Conservation (phyloP, 768 basidiomycete genomes). For the Nidularia sp. region DNA sequence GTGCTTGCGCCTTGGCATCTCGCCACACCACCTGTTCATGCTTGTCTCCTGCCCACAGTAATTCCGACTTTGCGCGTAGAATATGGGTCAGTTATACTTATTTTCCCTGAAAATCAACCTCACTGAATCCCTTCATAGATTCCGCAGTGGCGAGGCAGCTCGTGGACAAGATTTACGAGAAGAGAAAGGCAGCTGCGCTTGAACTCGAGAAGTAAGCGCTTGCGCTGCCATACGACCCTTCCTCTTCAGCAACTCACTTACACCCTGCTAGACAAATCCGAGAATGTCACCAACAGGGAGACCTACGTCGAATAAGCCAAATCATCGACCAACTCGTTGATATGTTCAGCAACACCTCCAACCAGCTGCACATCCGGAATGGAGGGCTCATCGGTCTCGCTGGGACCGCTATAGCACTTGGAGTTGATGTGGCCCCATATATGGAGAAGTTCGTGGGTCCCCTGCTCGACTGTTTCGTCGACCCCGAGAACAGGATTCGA, state of each 20-base stretch:
- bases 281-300: conserved; percentile 79
- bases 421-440: conserved; percentile 89
- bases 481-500: conserved; percentile 90
- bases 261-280: conserved; percentile 62
- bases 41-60: background rate
- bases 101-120: background rate
- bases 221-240: conserved; percentile 1
- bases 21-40: background rate
- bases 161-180: conserved; percentile 94
- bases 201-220: conserved; percentile 84
- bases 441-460: conserved; percentile 91
- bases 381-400: conserved; percentile 96
- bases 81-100: background rate
- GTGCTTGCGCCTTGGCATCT: background rate
- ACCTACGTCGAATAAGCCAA: conserved; percentile 73
- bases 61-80: background rate
- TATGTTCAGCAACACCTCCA: conserved; percentile 81
- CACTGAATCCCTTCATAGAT: conserved; percentile 38
- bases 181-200: conserved; percentile 90
- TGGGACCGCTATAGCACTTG: conserved; percentile 94
- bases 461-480: conserved; percentile 87
- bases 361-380: conserved; percentile 86
- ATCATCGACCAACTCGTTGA: conserved; percentile 95
- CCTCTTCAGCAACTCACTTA: background rate
- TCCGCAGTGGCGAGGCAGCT: conserved; percentile 74